phyloP scores from a whole-genome alignment of 805 yeast genomes.

The Kazachstania psychrophila region DNA sequence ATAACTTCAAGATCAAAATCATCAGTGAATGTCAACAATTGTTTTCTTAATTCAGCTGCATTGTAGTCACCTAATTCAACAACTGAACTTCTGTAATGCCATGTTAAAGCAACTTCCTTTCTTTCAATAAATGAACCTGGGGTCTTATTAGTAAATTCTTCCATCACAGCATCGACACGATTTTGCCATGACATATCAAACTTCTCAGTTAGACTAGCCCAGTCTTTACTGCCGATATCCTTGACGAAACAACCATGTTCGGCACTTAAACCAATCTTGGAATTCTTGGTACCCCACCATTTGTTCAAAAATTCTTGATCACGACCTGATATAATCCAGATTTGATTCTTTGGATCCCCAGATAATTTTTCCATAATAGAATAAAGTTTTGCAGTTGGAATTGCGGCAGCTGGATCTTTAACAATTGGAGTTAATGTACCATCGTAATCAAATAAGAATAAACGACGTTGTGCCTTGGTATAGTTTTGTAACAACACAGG shows the following conservation, averaged over 20 bases:
- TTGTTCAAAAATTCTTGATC: slow-evolving; percentile 82
- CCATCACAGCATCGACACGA: slow-evolving; percentile 68
- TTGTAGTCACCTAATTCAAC: slow-evolving; percentile 88
- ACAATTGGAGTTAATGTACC: slow-evolving; percentile 97
- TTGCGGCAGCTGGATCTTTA: slow-evolving; percentile 95
- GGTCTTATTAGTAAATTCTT: slow-evolving; percentile 71
- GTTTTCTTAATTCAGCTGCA: slow-evolving; percentile 62
- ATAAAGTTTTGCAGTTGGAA: slow-evolving; percentile 71
- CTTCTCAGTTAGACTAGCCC: slow-evolving; percentile 79
- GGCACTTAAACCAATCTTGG: slow-evolving; percentile 74
- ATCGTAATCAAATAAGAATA: slow-evolving; percentile 90
- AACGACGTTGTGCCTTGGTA: slow-evolving; percentile 50
- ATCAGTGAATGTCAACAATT: slow-evolving; percentile 51
- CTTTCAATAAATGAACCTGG: slow-evolving; percentile 83
- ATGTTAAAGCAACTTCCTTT: slow-evolving; percentile 88
- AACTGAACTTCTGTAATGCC: slow-evolving; percentile 95
- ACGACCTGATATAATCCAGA: slow-evolving; percentile 95
- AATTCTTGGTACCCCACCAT: slow-evolving; percentile 68
- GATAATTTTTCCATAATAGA: slow-evolving; percentile 50
- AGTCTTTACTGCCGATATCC: slow-evolving; percentile 49
- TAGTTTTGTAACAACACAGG: slow-evolving; percentile 55
- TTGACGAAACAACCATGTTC: slow-evolving; percentile 97
- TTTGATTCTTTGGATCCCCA: slow-evolving; percentile 69
- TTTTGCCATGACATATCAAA: slow-evolving; percentile 92
- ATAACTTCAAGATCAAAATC: slow-evolving; percentile 84